Evolutionary conservation across 108 stramenopile species (phyloP).

Genomic region (Nitzschia sp.): DNA sequence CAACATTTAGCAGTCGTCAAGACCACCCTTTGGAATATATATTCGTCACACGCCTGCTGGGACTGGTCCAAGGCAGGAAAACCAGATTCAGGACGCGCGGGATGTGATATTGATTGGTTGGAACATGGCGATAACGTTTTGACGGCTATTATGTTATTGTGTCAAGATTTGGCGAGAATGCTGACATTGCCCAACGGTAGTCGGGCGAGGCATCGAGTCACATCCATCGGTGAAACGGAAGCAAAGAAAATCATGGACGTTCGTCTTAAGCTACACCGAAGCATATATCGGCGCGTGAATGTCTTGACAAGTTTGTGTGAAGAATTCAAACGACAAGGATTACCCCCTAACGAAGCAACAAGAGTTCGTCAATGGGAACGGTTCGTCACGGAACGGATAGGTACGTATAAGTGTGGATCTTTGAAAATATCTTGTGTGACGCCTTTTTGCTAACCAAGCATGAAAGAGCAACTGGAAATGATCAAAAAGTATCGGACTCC

Average conservation of each 20-base stretch:
- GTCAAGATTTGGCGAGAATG: conserved; percentile 53
- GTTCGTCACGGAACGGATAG: conserved; percentile 19
- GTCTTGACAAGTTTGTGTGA: conserved; percentile 45
- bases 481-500: conserved; percentile 83
- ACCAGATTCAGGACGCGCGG: conserved; percentile 28
- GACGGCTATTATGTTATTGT: conserved; percentile 44
- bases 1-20: conserved; percentile 30
- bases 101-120: conserved; percentile 47
- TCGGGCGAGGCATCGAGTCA: conserved; percentile 56
- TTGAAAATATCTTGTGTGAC: no score
- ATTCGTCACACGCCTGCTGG: conserved; percentile 60
- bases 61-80: conserved; percentile 58
- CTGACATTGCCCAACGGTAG: conserved; percentile 61
- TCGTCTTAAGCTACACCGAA: conserved; percentile 43
- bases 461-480: conserved; percentile 54
- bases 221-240: conserved; percentile 41
- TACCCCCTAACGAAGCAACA: conserved; percentile 68
- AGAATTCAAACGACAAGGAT: conserved; percentile 56
- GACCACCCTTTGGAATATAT: conserved; percentile 53
- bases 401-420: conserved; percentile 10
- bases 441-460: neutral
- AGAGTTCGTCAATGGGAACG: conserved; percentile 78
- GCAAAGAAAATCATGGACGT: conserved; percentile 46
- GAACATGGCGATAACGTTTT: conserved; percentile 55
- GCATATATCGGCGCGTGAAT: conserved; percentile 39